These are phyloP conservation scores for Daldinia bambusicola DNA, from an alignment of 495 filamentous ascomycete genomes.

Conservation along the genomic window DNA sequence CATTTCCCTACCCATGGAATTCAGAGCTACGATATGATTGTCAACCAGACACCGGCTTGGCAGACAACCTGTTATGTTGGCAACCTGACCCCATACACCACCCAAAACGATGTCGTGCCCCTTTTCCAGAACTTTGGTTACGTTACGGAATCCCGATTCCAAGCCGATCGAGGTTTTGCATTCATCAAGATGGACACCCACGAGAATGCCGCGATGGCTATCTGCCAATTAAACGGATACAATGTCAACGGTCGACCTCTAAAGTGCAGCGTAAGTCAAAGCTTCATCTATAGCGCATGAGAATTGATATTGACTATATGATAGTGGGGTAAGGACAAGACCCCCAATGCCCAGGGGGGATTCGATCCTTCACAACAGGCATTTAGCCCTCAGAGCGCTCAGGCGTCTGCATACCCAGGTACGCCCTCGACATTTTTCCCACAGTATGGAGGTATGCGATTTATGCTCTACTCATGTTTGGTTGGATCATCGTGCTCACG, in stretches of 20 bases:
- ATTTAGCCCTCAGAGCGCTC: constrained; percentile 72
- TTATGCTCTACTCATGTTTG: constrained; percentile 56
- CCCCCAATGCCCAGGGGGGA: constrained; percentile 79
- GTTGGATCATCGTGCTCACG: constrained; percentile 44
- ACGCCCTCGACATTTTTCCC: constrained; percentile 90
- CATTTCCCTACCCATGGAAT: constrained; percentile 97
- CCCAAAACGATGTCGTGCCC: constrained; percentile 92
- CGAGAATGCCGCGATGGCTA: constrained; percentile 98
- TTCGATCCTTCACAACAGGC: constrained; percentile 82
- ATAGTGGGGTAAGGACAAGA: constrained; percentile 99
- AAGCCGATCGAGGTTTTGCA: constrained; percentile 96
- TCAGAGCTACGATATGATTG: constrained; percentile 98
- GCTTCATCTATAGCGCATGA: constrained; percentile 1
- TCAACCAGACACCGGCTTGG: constrained; percentile 96
- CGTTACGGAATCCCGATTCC: constrained; percentile 96
- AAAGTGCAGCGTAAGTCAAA: constrained; percentile 91
- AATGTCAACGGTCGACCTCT: constrained; percentile 97
- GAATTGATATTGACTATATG: constrained; percentile 17
- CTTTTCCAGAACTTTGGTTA: constrained; percentile 99
- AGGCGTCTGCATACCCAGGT: constrained; percentile 69
- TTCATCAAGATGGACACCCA: constrained; percentile 99
- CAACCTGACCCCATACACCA: constrained; percentile 97
- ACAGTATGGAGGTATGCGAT: constrained; percentile 81
- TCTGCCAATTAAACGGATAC: constrained; percentile 96
- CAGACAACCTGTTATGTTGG: constrained; percentile 99